Evolutionary conservation across 495 filamentous ascomycete genomes (phyloP).

Genomic region (Penicillium samsonianum): DNA sequence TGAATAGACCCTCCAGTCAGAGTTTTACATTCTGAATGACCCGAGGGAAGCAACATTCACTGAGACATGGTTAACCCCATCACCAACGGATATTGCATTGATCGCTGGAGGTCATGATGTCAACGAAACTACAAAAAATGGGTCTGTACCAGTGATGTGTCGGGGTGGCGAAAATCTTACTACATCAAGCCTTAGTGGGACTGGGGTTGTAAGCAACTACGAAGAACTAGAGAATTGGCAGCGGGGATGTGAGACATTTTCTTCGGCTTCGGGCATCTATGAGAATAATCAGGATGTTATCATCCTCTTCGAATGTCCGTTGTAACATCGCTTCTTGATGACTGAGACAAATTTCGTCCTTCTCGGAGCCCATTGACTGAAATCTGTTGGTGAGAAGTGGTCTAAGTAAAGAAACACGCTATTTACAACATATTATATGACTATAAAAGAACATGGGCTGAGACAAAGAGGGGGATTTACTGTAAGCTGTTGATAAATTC

Average conservation of each 20-base stretch:
- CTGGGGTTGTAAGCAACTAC: slow-evolving; percentile 9
- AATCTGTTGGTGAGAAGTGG: neutral
- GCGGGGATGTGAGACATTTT: slow-evolving; percentile 23
- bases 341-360: neutral
- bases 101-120: slow-evolving; percentile 8
- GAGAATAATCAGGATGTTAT: neutral
- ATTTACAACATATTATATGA: neutral
- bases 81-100: neutral
- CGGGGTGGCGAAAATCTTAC: slow-evolving; percentile 20
- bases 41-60: neutral
- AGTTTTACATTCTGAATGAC: neutral
- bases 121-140: neutral
- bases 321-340: neutral
- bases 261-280: neutral
- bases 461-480: neutral
- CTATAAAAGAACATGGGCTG: neutral
- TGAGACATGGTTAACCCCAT: neutral
- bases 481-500: neutral
- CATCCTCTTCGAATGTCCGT: neutral
- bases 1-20: neutral
- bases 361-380: neutral
- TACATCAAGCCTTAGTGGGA: slow-evolving; percentile 10
- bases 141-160: slow-evolving; percentile 1
- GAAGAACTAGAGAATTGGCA: slow-evolving; percentile 7
- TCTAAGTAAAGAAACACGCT: neutral